Evolutionary conservation across 1,284 basidiomycete species (phyloP), one percentile per base, ranked within the genome.

Genomic region (Hortiboletus rubellus): DNA sequence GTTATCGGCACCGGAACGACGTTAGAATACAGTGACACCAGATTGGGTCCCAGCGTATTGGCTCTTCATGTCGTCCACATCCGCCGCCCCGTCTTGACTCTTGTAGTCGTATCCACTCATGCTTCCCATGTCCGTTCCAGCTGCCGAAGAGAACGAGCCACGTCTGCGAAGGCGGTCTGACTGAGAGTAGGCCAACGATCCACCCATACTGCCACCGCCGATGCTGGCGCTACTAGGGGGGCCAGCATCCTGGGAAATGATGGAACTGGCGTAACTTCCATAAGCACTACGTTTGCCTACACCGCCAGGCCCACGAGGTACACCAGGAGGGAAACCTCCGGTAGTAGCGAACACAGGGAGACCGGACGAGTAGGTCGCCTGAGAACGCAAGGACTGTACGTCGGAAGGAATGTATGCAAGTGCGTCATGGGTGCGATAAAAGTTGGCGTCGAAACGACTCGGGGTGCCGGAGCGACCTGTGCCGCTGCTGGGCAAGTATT

Each of bases 321-420:
- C 77, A 22, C 82, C 81, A 59, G 84, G 79, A 40, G 86, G 82
- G 71, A 91, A 90, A 6, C 89, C 84, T 43, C 86, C 84, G 60
- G 81, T 78, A 31, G 85, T 81, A 38, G 84, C 79, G 69, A 94
- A 95, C 76, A 92, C 84, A 3, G 95, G 95, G 50, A 97, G 78
- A 22, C 91, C 92, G 10, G 93, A 95, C 3, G 91, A 89, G 70
- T 95, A 96, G 1, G 93, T 95, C 1, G 94, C 94, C 74, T 97
- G 96, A 7, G 94, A 96, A 55, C 94, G 89, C 38, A 97, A 82
- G 7, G 94, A 96, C 71, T 96, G 95, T 14, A 89, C 91, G 68
- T 98, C 96, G 18, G 93, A 92, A 2, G 96, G 95, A 61, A 98
- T 96, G 73, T 96, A 98, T 9, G 92, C 87, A 58, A 98, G 82